Conservation (phyloP, 768 basidiomycete species). For the Russula compacta region DNA sequence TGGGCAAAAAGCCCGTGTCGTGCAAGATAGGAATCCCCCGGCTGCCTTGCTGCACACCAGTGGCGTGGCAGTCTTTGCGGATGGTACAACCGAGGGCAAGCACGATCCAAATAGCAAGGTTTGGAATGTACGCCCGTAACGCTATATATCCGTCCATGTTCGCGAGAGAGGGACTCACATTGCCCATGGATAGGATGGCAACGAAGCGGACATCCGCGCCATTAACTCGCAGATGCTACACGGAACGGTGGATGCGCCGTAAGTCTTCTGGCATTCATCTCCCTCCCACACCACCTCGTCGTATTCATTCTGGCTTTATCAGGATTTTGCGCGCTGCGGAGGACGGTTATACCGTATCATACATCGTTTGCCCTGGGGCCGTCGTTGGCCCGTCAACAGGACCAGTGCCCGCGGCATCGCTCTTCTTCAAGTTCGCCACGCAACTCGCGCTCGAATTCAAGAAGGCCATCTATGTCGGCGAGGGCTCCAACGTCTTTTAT, state of each 20-base stretch:
- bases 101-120: not conserved
- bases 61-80: constrained; percentile 5
- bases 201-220: constrained; percentile 10
- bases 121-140: constrained; percentile 8
- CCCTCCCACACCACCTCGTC: not conserved
- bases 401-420: not conserved
- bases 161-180: not conserved
- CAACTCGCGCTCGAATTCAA: not conserved
- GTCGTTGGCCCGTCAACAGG: constrained; percentile 4
- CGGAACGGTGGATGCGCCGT: constrained; percentile 2
- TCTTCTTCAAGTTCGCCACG: constrained; percentile 3
- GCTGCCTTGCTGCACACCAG: constrained; percentile 10
- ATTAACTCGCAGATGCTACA: constrained; percentile 10
- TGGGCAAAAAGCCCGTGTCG: constrained; percentile 8
- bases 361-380: constrained; percentile 9
- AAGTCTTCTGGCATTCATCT: not conserved
- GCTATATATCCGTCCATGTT: not conserved
- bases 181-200: not conserved
- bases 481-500: constrained; percentile 10
- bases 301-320: not conserved
- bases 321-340: constrained; percentile 6
- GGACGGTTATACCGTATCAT: constrained; percentile 1
- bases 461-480: constrained; percentile 2
- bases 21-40: not conserved
- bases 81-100: constrained; percentile 5